phyloP scores from a whole-genome alignment of 1,139 yeast species.

The Taphrina wiesneri region DNA sequence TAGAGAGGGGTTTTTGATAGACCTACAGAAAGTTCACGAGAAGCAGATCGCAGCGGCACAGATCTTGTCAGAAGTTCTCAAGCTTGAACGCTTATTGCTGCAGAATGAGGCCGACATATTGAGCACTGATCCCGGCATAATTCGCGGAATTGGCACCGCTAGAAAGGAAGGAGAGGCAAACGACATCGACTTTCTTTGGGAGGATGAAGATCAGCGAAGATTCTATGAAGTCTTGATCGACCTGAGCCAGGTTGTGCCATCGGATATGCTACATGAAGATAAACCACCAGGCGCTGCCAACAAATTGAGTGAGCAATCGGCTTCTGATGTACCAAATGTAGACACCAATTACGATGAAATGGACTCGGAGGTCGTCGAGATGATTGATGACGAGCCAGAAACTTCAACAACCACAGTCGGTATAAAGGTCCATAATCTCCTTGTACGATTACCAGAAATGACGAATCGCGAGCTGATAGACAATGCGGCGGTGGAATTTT shows the following conservation, averaged over 20 bases:
- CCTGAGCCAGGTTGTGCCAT: constrained; percentile 62
- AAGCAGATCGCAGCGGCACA: constrained; percentile 53
- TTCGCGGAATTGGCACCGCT: constrained; percentile 26
- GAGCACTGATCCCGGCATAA: constrained; percentile 23
- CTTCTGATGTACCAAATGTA: neutral
- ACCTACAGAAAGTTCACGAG: constrained; percentile 47
- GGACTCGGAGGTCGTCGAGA: constrained; percentile 33
- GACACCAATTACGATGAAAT: neutral
- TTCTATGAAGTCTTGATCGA: constrained; percentile 59
- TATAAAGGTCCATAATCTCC: constrained; percentile 40
- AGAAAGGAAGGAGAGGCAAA: constrained; percentile 39
- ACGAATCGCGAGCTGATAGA: constrained; percentile 58
- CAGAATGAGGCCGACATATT: constrained; percentile 40
- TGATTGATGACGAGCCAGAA: constrained; percentile 38
- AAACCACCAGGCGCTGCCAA: neutral
- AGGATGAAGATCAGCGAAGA: constrained; percentile 59
- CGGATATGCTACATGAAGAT: constrained; percentile 43
- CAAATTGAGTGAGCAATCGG: neutral
- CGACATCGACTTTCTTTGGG: constrained; percentile 58
- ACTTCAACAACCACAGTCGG: constrained; percentile 38
- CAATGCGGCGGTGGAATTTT: constrained; percentile 58
- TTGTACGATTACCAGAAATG: constrained; percentile 45
- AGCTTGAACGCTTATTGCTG: constrained; percentile 47
- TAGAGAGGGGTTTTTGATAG: constrained; percentile 1
- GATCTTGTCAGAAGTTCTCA: constrained; percentile 52